Evolutionary conservation across 208 protist species (phyloP).

Genomic region (Endotrypanum monterogeii): DNA sequence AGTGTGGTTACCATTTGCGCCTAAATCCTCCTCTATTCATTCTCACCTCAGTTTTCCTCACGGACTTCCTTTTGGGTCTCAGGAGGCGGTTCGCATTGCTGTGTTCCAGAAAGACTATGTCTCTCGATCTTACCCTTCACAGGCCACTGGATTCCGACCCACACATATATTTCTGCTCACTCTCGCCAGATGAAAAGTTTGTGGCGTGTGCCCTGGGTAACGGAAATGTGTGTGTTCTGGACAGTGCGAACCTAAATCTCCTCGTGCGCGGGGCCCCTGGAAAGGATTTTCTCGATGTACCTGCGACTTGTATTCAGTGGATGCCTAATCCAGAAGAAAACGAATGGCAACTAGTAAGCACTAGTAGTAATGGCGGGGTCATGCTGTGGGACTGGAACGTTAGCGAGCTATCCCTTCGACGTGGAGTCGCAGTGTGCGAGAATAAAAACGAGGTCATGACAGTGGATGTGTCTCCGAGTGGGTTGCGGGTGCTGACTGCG

Average conservation of each 20-base stretch:
- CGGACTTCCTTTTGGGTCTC: too few species aligned
- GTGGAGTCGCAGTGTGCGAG: conserved; percentile 37
- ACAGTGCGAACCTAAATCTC: conserved; percentile 29
- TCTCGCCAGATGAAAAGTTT: conserved; percentile 59
- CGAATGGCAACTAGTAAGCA: conserved; percentile 50
- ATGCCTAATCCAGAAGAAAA: conserved; percentile 14
- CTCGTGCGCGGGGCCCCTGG: conserved; percentile 24
- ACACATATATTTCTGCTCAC: conserved; percentile 38
- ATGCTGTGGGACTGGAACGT: conserved; percentile 68
- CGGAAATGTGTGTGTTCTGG: conserved; percentile 49
- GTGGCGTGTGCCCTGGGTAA: conserved; percentile 60
- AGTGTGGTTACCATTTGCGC: neutral
- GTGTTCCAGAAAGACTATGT: conserved; percentile 1
- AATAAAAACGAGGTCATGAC: conserved; percentile 69
- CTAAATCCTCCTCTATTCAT: neutral
- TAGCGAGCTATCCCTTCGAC: conserved; percentile 19
- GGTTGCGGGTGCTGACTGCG: conserved; percentile 62
- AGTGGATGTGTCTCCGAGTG: conserved; percentile 62
- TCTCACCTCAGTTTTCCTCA: neutral
- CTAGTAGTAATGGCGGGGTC: conserved; percentile 58
- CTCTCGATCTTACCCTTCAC: conserved; percentile 6
- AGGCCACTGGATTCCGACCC: conserved; percentile 31
- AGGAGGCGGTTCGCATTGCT: neutral
- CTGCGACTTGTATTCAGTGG: conserved; percentile 71
- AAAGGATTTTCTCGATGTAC: conserved; percentile 43